These are phyloP conservation scores for Arachnopeziza araneosa DNA, from an alignment of 2,329 filamentous ascomycete species.

Conservation along the genomic window DNA sequence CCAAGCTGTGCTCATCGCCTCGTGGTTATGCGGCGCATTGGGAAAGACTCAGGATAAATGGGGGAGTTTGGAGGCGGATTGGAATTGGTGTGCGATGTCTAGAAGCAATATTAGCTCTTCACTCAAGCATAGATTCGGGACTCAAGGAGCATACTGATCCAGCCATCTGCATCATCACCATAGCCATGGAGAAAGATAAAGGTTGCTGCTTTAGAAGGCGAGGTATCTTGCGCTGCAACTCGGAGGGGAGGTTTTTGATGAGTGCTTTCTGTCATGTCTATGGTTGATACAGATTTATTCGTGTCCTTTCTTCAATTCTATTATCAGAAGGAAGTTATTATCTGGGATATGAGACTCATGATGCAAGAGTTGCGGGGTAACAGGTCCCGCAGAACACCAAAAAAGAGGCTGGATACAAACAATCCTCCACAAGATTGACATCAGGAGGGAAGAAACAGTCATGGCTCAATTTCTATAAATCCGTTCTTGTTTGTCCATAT, in stretches of 20 bases:
- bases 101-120: background rate
- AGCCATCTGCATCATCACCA: conserved; percentile 72
- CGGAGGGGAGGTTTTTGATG: conserved; percentile 10
- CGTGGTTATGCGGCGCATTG: conserved; percentile 41
- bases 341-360: background rate
- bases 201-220: conserved; percentile 80
- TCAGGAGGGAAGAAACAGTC: background rate
- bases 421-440: background rate
- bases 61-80: conserved; percentile 41
- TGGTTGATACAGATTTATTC: background rate
- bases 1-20: conserved; percentile 42
- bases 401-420: background rate
- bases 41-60: conserved; percentile 46
- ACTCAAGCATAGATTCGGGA: no score
- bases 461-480: background rate
- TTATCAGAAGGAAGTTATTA: background rate
- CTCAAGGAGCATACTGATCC: conserved; percentile 44
- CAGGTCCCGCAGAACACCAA: background rate
- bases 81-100: conserved; percentile 43
- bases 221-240: conserved; percentile 36
- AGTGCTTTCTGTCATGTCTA: background rate
- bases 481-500: background rate
- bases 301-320: background rate
- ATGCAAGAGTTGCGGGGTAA: background rate
- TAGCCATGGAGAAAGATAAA: conserved; percentile 90